Base-by-base conservation (phyloP, 1,284 basidiomycete genomes). In the Leccinum fallax region DNA sequence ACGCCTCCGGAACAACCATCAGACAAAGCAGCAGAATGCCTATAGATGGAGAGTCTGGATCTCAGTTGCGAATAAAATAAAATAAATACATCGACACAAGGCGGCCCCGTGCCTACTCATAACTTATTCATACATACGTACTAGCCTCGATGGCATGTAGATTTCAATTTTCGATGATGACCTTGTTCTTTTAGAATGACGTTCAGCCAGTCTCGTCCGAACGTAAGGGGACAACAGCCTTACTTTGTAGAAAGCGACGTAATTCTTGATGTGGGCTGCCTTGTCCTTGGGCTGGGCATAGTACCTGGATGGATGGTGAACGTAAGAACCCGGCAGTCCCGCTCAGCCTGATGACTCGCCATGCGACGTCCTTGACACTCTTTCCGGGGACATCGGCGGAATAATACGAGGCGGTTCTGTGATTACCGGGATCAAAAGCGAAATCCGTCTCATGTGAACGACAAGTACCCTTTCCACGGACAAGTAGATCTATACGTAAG, bases 191-290 rank as follows among this genome's bases (percentile, higher is more conserved):
- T 55, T 6, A 7, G 46, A 28, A 53, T 2, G 30, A 46, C 15
- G 34, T 15, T 51, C n/a, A 19, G 32, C n/a, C 4, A 16, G 2
- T 6, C 30, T 26, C 6, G 36, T 71, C 46, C 53, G 9, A n/a
- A 52, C 19, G 15, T 10, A 16, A 26, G 16, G 16, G 16, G 16
- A 10, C 15, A 19, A 30, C 8, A 19, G 51, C 13, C 46, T 52
- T 52, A 83, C 88, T 80, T 88, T 87, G 76, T 89, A 87, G 69
- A 89, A 89, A 0, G 87, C 87, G 38, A 89, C 76, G 65, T 87
- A 83, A 16, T 78, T 78, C 70, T 86, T 79, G 69, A 90, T 87
- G 15, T 80, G 68, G 58, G 80, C 78, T 0, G 86, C 87, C 64
- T 79, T 81, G 9, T 80, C 76, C 48, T 76, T 82, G 1, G 86